These are phyloP conservation scores for California macrophylla DNA, from an alignment of 441 rosid species.

Conservation along the genomic window DNA sequence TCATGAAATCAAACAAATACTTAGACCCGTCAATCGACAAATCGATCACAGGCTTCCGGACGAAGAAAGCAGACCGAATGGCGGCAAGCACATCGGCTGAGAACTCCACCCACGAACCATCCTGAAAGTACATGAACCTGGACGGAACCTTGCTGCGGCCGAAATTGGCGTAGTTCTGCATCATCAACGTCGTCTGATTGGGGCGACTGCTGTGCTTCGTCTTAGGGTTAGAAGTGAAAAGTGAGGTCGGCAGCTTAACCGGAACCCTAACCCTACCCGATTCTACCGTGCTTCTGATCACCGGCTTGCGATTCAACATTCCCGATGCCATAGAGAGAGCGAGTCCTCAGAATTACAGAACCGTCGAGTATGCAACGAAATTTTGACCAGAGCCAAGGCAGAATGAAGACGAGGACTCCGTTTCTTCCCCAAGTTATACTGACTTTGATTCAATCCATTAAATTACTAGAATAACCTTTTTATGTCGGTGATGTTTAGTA, in stretches of 20 bases:
- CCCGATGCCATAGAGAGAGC: not conserved
- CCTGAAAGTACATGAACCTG: slow-evolving; percentile 31
- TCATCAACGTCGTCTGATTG: not conserved
- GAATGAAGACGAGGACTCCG: not conserved
- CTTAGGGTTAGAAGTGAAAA: not conserved
- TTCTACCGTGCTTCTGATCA: not conserved
- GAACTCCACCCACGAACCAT: slow-evolving; percentile 34
- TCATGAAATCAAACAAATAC: slow-evolving; percentile 31
- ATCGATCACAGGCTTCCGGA: slow-evolving; percentile 25
- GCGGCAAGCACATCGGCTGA: slow-evolving; percentile 20
- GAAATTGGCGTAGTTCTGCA: slow-evolving; percentile 23
- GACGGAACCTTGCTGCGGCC: slow-evolving; percentile 23
- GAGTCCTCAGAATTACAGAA: not conserved
- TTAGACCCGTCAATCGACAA: slow-evolving; percentile 22
- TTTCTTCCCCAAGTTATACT: too few relatives aligned
- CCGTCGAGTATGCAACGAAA: not conserved
- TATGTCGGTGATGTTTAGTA: too few relatives aligned
- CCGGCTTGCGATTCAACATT: not conserved
- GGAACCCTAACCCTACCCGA: not conserved
- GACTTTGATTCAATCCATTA: too few relatives aligned
- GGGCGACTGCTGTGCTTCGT: not conserved
- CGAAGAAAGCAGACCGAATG: slow-evolving; percentile 24
- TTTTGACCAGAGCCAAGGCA: not conserved
- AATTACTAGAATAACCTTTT: too few relatives aligned
- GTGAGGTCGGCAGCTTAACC: not conserved